These are phyloP conservation scores for Fusarium sarcochroum DNA, from an alignment of 2,329 filamentous ascomycete species.

Conservation along the genomic window DNA sequence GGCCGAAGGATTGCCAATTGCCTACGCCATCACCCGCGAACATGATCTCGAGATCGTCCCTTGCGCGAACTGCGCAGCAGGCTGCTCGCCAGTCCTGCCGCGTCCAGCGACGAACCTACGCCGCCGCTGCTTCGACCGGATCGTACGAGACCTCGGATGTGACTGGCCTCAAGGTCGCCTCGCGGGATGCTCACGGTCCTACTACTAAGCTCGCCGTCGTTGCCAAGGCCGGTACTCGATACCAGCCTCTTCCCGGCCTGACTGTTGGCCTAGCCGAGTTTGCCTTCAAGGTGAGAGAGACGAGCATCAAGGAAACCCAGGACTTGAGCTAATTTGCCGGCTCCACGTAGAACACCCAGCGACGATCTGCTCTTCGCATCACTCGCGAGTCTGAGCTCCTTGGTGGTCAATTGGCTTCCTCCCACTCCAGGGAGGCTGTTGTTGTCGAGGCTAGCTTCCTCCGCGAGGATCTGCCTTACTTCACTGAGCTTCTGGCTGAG, in stretches of 20 bases:
- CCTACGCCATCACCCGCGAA: constrained; percentile 69
- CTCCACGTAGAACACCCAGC: constrained; percentile 79
- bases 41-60: constrained; percentile 74
- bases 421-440: constrained; percentile 93
- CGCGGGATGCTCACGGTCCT: constrained; percentile 88
- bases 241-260: constrained; percentile 90
- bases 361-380: constrained; percentile 92
- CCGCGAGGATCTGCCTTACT: constrained; percentile 95
- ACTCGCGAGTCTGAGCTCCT: constrained; percentile 95
- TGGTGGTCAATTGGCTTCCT: constrained; percentile 88
- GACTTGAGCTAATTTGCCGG: constrained; percentile 63
- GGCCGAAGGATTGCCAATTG: constrained; percentile 65
- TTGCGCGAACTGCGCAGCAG: constrained; percentile 71
- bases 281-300: constrained; percentile 86
- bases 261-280: constrained; percentile 93
- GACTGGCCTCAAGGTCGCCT: constrained; percentile 91
- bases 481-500: constrained; percentile 94
- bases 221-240: constrained; percentile 94
- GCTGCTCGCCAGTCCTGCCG: constrained; percentile 70
- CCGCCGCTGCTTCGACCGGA: constrained; percentile 76
- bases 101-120: constrained; percentile 68
- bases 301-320: constrained; percentile 20
- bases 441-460: constrained; percentile 96
- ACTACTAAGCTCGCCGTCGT: constrained; percentile 93
- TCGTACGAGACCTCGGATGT: constrained; percentile 90